Conservation (phyloP, 176 grass and related monocot genomes). For the Aegilops tauschii region DNA sequence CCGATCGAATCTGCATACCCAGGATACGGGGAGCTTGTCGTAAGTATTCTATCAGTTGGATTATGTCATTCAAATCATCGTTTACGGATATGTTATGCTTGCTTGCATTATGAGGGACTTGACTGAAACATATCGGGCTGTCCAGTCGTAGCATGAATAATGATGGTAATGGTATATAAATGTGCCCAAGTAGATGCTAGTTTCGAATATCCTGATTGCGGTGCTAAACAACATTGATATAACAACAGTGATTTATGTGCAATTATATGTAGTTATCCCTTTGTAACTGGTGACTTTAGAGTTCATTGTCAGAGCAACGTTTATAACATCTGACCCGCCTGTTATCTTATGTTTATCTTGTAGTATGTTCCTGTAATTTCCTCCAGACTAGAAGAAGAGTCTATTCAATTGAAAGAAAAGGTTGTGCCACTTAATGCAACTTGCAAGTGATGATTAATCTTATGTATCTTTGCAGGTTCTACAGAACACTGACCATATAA, state of each 20-base stretch:
- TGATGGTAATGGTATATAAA: neutral
- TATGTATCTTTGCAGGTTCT: slow-evolving; percentile 50
- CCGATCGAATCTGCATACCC: slow-evolving; percentile 99
- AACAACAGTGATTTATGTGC: neutral
- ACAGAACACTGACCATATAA: slow-evolving; percentile 83
- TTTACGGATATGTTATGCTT: neutral
- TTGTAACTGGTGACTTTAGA: neutral
- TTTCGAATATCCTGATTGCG: neutral
- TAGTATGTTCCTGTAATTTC: neutral
- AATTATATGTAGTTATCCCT: neutral
- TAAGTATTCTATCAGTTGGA: slow-evolving; percentile 45
- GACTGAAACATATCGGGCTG: neutral
- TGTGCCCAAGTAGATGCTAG: neutral
- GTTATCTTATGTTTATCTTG: neutral
- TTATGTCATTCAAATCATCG: neutral
- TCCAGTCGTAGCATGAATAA: neutral
- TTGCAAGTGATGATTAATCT: neutral
- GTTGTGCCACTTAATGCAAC: neutral
- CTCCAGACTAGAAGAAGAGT: neutral
- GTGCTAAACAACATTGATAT: neutral
- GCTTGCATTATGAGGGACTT: neutral
- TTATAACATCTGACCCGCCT: neutral
- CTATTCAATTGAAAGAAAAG: neutral
- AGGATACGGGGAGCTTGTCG: slow-evolving; percentile 85
- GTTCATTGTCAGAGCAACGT: neutral